phyloP scores from a whole-genome alignment of 192 early-diverging fungal species.

The Haplosporangium gracile region DNA sequence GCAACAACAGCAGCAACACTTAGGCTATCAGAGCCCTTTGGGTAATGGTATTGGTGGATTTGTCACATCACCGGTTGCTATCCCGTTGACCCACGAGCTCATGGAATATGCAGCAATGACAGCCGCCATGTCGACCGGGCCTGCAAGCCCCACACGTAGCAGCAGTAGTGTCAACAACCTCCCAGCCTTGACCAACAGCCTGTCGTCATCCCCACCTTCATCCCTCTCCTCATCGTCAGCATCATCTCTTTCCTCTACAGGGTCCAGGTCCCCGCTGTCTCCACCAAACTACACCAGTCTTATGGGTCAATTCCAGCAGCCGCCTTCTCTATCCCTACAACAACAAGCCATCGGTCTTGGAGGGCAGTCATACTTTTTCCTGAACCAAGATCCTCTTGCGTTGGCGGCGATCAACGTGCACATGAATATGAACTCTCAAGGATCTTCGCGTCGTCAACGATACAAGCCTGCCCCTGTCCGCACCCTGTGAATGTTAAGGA shows the following conservation, averaged over 20 bases:
- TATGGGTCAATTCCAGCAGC: constrained; percentile 12
- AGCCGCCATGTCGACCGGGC: neutral
- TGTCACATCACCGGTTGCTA: neutral
- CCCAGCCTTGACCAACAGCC: constrained; percentile 13
- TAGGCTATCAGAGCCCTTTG: neutral
- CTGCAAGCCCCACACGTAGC: neutral
- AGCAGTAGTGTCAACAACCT: neutral
- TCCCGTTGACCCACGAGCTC: constrained; percentile 39
- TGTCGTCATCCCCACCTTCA: constrained; percentile 13
- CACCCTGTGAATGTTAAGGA: neutral
- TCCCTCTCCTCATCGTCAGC: neutral
- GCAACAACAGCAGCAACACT: constrained; percentile 11
- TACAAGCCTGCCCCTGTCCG: constrained; percentile 46
- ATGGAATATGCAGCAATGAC: constrained; percentile 51
- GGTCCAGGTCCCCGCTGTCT: neutral
- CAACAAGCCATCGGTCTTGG: neutral
- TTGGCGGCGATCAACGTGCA: constrained; percentile 35
- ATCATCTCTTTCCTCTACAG: neutral
- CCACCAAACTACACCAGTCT: neutral
- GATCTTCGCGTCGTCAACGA: constrained; percentile 39
- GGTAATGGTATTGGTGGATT: neutral
- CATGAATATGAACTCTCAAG: constrained; percentile 40
- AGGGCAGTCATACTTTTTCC: neutral
- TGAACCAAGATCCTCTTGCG: constrained; percentile 20
- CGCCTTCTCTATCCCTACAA: neutral